These are phyloP conservation scores for Moniliophthora roreri DNA, from an alignment of 1,284 basidiomycete species.

Conservation along the genomic window DNA sequence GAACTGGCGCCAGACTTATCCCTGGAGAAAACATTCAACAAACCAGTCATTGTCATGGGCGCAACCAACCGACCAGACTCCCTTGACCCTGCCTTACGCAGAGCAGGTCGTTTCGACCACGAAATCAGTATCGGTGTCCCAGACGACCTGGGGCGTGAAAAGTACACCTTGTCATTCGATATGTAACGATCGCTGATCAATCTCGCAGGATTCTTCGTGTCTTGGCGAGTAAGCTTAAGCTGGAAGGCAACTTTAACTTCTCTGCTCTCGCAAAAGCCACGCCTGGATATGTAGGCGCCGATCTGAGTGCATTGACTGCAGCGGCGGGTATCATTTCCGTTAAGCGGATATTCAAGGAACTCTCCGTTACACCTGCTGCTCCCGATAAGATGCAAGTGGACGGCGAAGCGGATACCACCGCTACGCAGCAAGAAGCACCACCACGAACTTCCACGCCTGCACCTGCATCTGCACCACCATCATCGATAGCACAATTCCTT, in stretches of 20 bases:
- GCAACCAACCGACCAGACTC: constrained; percentile 97
- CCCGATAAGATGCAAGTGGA: constrained; percentile 34
- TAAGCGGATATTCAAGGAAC: constrained; percentile 90
- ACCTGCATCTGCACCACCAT: constrained; percentile 35
- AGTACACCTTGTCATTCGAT: constrained; percentile 52
- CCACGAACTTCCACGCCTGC: constrained; percentile 23
- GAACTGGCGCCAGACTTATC: constrained; percentile 62
- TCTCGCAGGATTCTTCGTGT: constrained; percentile 75
- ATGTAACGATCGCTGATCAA: constrained; percentile 1
- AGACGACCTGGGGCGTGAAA: constrained; percentile 85
- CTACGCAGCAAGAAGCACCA: constrained; percentile 54
- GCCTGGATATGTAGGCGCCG: constrained; percentile 96
- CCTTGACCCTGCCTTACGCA: constrained; percentile 87
- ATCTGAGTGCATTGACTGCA: constrained; percentile 87
- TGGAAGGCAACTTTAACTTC: constrained; percentile 85
- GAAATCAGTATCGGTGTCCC: constrained; percentile 98
- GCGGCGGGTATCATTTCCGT: constrained; percentile 96
- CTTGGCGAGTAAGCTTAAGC: constrained; percentile 70
- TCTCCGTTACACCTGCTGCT: constrained; percentile 67
- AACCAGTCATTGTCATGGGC: constrained; percentile 92
- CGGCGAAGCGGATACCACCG: constrained; percentile 35
- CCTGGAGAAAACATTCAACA: constrained; percentile 89
- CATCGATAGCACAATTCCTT: constrained; percentile 89
- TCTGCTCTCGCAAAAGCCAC: constrained; percentile 85
- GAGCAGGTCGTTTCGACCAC: constrained; percentile 95